Evolutionary conservation across 805 yeast species (phyloP), one percentile per base, ranked within the genome.

Genomic region (Lachancea cidri): DNA sequence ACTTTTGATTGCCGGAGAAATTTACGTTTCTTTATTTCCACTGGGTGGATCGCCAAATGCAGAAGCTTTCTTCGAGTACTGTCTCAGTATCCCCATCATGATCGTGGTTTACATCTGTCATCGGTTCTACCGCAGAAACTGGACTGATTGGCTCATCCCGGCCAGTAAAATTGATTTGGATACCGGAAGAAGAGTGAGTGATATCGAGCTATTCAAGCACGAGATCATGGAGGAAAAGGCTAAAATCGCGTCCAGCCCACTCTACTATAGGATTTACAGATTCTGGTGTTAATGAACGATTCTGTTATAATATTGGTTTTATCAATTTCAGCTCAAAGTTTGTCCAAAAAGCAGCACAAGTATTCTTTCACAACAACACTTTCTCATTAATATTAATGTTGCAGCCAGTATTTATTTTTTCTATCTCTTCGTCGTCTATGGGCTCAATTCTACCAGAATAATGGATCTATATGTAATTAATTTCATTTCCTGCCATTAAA

Each of bases 11-110:
- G 67, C 74, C 39, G 81, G 84, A 31, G 85, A 81, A 60, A 79
- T 83, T 66, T 83, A 86, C 83, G 70, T 78, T 43, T 84, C 87
- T 2, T 65, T 81, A 31, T 81, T 67, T 68, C 89, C 89, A 38
- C 54, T 76, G 33, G 73, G 74, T 8, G 60, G 50, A 4, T 33
- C 64, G 14, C 67, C 65, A 41, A 48, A 50, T 43, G 71, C 67
- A 8, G 53, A 50, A 24, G 58, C 57, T 4, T 77, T 77, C 60
- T 75, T 78, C 67, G 66, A 76, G 53, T 61, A 70, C 43, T 77
- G 78, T 60, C 56, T 76, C 45, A 73, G 76, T 29, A 62, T 73
- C 33, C 67, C 72, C 14, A 66, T 72, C 27, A 66, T 73, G 61
- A 44, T 77, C 27, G 50, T 68, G 1, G 63, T 76, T 42, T 73